These are phyloP conservation scores for Straminergon stramineum DNA, from an alignment of 225 moss, liverwort and hornwort genomes.

Conservation along the genomic window DNA sequence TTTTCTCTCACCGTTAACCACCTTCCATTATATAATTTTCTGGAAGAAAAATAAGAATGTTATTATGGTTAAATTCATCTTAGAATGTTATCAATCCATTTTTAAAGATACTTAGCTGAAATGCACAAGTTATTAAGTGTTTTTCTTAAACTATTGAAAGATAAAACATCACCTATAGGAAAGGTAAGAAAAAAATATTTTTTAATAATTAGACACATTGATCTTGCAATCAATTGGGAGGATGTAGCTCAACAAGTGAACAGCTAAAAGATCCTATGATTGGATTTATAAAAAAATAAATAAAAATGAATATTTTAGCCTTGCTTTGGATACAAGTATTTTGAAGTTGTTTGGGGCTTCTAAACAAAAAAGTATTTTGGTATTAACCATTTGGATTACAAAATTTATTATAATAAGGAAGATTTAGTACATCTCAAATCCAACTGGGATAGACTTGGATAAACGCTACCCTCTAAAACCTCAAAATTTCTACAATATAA, in stretches of 20 bases:
- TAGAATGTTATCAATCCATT: not conserved
- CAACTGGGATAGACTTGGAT: not conserved
- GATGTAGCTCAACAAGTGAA: not conserved
- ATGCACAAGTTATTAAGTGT: not conserved
- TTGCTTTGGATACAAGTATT: not conserved
- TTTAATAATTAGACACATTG: not conserved
- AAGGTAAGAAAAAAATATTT: not conserved
- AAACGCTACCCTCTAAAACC: rapidly evolving
- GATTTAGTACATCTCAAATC: rapidly evolving
- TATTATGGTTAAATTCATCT: not conserved
- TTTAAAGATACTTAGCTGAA: not conserved
- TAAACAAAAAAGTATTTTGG: too few species aligned
- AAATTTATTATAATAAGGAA: not conserved
- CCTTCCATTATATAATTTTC: too few species aligned
- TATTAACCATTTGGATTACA: not conserved
- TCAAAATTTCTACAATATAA: not conserved
- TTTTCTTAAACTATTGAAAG: not conserved
- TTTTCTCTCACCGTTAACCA: not conserved
- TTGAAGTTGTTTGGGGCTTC: not conserved
- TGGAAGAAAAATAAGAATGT: not conserved
- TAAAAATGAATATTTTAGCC: not conserved
- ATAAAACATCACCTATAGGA: not conserved
- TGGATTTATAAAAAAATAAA: not conserved
- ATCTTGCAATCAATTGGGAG: not conserved
- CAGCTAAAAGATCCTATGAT: not conserved